Conservation (phyloP, 2,329 filamentous ascomycete species). For the Calonectria leucothoes region DNA sequence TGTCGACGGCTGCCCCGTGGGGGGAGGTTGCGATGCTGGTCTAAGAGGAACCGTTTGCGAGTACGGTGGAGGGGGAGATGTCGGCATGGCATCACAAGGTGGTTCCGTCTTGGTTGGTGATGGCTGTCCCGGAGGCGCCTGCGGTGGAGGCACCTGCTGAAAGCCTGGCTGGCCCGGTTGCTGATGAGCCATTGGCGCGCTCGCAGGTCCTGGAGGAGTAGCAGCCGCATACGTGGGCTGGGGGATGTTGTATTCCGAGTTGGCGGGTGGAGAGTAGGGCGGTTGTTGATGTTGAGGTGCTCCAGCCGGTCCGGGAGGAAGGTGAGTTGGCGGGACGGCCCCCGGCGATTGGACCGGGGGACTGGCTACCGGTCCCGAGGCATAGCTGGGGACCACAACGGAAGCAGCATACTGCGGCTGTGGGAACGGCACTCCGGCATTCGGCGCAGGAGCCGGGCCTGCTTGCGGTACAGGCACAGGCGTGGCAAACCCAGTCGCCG, state of each 20-base stretch:
- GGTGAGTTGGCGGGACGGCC: slow-evolving; percentile 1
- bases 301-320: slow-evolving; percentile 5
- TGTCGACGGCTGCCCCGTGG: slow-evolving; percentile 21
- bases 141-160: slow-evolving; percentile 24
- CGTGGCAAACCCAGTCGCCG: background rate
- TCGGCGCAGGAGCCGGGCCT: slow-evolving; percentile 3
- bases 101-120: slow-evolving; percentile 17
- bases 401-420: slow-evolving; percentile 36
- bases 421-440: slow-evolving; percentile 27
- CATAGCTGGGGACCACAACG: slow-evolving; percentile 26
- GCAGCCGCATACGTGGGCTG: slow-evolving; percentile 35
- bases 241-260: slow-evolving; percentile 31
- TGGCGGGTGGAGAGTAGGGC: background rate
- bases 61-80: slow-evolving; percentile 41
- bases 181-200: slow-evolving; percentile 10
- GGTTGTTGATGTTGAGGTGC: slow-evolving; percentile 19
- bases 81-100: slow-evolving; percentile 18
- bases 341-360: slow-evolving; percentile 6
- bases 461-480: slow-evolving; percentile 16
- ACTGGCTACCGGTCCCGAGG: slow-evolving; percentile 3
- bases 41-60: slow-evolving; percentile 21
- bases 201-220: background rate
- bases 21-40: slow-evolving; percentile 27
- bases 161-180: slow-evolving; percentile 1
- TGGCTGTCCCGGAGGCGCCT: slow-evolving; percentile 23